Percentiles rank a stretch among this genome's conserved stretches.
Evolutionary conservation across 2,329 filamentous ascomycete species (phyloP).

Genomic region (Fusarium solani-melongenae): DNA sequence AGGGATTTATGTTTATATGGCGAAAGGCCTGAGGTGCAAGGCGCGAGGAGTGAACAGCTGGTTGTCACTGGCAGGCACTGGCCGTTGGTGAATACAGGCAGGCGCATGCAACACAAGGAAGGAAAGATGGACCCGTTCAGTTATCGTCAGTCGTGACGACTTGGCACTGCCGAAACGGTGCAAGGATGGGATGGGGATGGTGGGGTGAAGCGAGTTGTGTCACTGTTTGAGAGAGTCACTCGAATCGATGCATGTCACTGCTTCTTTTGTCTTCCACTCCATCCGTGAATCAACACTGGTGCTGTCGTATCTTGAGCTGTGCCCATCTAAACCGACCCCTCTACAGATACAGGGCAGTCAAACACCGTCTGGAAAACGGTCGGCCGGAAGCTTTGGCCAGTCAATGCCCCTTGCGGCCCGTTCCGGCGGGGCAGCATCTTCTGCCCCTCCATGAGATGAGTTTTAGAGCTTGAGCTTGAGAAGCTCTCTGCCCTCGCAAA

Average conservation of each 20-base stretch:
- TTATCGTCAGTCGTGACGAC: slow-evolving; percentile 11
- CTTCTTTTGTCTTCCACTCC: background rate
- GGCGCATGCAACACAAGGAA: background rate
- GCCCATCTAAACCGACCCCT: slow-evolving; percentile 19
- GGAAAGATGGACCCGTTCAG: slow-evolving; percentile 6
- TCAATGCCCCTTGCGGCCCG: slow-evolving; percentile 36
- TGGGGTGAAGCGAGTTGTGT: slow-evolving; percentile 24
- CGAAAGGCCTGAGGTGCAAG: slow-evolving; percentile 16
- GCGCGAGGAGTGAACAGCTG: slow-evolving; percentile 1
- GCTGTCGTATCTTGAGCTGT: background rate
- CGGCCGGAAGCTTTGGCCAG: slow-evolving; percentile 11
- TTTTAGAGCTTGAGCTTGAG: background rate
- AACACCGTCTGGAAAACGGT: slow-evolving; percentile 8
- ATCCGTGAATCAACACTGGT: background rate
- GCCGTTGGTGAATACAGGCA: background rate
- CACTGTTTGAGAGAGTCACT: slow-evolving; percentile 15
- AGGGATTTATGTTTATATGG: slow-evolving; percentile 32
- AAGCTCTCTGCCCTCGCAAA: background rate
- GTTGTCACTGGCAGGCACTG: slow-evolving; percentile 20
- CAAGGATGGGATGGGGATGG: slow-evolving; percentile 7
- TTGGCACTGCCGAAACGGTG: slow-evolving; percentile 10
- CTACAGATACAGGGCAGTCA: background rate
- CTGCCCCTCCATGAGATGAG: slow-evolving; percentile 4
- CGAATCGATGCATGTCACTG: slow-evolving; percentile 12
- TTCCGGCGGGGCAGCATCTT: slow-evolving; percentile 32